Conservation (phyloP, 257 asterid species). For the Lithospermum erythrorhizon region DNA sequence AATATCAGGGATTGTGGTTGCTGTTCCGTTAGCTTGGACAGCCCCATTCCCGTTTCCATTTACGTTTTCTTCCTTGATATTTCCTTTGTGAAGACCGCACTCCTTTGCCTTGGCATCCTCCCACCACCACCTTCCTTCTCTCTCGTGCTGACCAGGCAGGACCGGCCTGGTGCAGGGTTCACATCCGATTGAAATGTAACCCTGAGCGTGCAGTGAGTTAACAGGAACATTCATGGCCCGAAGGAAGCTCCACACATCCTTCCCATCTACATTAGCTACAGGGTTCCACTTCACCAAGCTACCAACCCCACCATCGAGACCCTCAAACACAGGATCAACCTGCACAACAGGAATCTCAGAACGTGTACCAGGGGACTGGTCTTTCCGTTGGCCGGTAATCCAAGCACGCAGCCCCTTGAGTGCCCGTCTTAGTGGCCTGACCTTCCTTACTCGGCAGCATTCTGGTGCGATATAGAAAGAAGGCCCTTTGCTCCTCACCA, state of each 20-base stretch:
- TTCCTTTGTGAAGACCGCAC: conserved; percentile 86
- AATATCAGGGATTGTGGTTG: conserved; percentile 27
- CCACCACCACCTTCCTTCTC: conserved; percentile 99
- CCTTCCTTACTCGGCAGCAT: conserved; percentile 88
- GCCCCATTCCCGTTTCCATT: conserved; percentile 31
- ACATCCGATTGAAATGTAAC: conserved; percentile 74
- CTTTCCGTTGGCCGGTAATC: conserved; percentile 89
- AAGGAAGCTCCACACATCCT: conserved; percentile 62
- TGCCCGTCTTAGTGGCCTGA: conserved; percentile 63
- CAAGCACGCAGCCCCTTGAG: conserved; percentile 78
- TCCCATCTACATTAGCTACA: conserved; percentile 56
- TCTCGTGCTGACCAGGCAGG: conserved; percentile 81
- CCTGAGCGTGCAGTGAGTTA: conserved; percentile 58
- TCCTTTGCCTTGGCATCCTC: conserved; percentile 92
- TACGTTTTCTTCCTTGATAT: conserved; percentile 44
- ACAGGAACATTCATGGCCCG: conserved; percentile 69
- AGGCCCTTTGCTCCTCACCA: conserved; percentile 79
- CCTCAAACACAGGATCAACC: conserved; percentile 78
- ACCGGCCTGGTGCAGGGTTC: conserved; percentile 87
- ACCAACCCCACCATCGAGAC: conserved; percentile 64
- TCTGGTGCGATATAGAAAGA: conserved; percentile 88
- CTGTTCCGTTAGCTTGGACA: conserved; percentile 27
- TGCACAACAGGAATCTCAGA: conserved; percentile 73
- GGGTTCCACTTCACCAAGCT: conserved; percentile 94
- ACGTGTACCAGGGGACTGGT: conserved; percentile 90